Evolutionary conservation across 2,329 filamentous ascomycete genomes (phyloP).

Genomic region (Waltergamsia citrina): DNA sequence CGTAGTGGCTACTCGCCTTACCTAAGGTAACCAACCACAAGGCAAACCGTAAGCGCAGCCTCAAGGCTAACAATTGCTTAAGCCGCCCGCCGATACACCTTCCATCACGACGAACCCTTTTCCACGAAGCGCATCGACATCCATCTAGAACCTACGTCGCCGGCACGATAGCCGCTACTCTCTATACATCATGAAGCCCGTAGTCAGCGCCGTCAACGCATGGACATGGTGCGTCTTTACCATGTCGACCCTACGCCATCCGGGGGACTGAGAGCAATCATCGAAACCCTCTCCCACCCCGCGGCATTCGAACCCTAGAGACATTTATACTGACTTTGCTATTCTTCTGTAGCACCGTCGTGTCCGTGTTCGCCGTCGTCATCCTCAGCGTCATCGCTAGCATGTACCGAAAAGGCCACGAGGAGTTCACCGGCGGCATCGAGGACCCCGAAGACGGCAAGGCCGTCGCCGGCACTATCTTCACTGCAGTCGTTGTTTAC

Average conservation of each 20-base stretch:
- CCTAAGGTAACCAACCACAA: too few species aligned
- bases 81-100: too few species aligned
- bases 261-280: not conserved
- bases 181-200: constrained; percentile 82
- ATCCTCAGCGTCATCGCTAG: constrained; percentile 55
- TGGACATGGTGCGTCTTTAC: constrained; percentile 72
- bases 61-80: too few species aligned
- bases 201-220: constrained; percentile 85
- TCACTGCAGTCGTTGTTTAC: constrained; percentile 82
- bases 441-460: constrained; percentile 67
- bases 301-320: too few species aligned
- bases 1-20: too few species aligned
- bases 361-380: constrained; percentile 56
- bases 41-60: too few species aligned
- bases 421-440: constrained; percentile 70
- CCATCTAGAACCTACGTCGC: too few species aligned
- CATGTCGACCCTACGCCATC: not conserved
- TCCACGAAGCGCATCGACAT: too few species aligned
- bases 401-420: constrained; percentile 72
- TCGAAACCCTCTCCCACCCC: too few species aligned
- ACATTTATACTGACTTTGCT: not conserved
- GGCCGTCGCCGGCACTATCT: constrained; percentile 76
- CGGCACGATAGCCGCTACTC: too few species aligned
- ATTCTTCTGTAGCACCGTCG: constrained; percentile 54
- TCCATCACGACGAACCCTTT: too few species aligned